Evolutionary conservation across 2,329 filamentous ascomycete genomes (phyloP), one percentile per base, ranked within the genome.

Genomic region (Colletotrichum theobromicola): DNA sequence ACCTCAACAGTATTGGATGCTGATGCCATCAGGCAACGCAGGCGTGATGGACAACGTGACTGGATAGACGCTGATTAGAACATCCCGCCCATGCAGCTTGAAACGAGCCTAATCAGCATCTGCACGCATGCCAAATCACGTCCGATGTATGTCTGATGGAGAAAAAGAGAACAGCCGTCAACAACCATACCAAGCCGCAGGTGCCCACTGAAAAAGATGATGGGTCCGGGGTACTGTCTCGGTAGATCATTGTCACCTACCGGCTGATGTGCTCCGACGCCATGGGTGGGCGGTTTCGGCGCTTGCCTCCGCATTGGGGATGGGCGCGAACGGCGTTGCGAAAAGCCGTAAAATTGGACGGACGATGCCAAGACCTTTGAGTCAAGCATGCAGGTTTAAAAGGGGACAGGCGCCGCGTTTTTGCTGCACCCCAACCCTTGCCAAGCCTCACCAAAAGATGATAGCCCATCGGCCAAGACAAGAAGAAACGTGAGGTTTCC

Each of bases 351-450:
- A 74, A 72, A 75, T 75, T 75, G 68, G 62, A 75, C 63, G 72
- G 68, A 75, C 72, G 28, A 67, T 58, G 72, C 68, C 72, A 75
- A 75, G 68, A 63, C 26, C 42, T 62, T 53, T 35, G 46, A 72
- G 68, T 64, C 72, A 62, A 71, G 67, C 61, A 67, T 55, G 62
- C 61, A 34, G 28, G 37, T 55, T 63, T 34, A n/a, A 57, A 32
- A 34, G n/a, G 9, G 53, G 61, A 50, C 35, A 18, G 24, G 35
- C 64, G 24, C 42, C 50, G 42, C 42, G 13, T 62, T 73, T 32
- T 30, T 35, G 42, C 28, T 64, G 61, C 67, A 74, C 62, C 35
- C 68, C 71, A 34, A 58, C 32, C 50, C 37, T 71, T 55, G 50
- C 37, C 35, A 70, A 64, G 35, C 50, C 58, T 64, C 71, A 53